Conservation (phyloP, 2,329 filamentous ascomycete genomes). For the Aspergillus bombycis region DNA sequence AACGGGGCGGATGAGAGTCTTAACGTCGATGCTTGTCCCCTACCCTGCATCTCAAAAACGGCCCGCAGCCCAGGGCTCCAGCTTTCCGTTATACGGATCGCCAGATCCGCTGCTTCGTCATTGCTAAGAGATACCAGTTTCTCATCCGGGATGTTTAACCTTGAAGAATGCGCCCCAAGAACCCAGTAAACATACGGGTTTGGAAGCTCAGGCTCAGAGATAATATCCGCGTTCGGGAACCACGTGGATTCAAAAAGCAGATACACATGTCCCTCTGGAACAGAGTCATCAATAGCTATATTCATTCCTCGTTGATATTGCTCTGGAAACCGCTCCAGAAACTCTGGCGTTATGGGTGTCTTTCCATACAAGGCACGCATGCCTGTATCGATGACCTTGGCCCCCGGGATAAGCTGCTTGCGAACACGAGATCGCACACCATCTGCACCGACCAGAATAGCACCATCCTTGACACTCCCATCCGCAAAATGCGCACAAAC, state of each 20-base stretch:
- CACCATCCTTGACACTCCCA: conserved; percentile 33
- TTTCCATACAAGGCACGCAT: conserved; percentile 39
- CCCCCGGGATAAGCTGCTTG: conserved; percentile 41
- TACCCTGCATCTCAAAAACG: not conserved
- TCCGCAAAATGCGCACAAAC: conserved; percentile 35
- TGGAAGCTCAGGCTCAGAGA: not conserved
- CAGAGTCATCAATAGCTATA: not conserved
- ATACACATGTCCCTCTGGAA: not conserved
- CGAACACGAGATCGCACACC: conserved; percentile 42
- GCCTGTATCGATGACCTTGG: conserved; percentile 41
- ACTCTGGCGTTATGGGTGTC: not conserved
- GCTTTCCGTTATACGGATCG: not conserved
- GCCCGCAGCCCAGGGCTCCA: not conserved
- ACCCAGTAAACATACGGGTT: not conserved
- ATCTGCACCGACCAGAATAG: conserved; percentile 45
- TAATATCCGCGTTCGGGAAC: not conserved
- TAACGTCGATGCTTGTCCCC: not conserved
- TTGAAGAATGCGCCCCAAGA: not conserved
- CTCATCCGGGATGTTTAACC: not conserved
- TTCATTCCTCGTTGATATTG: not conserved
- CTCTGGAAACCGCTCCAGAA: not conserved
- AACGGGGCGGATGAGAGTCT: not conserved
- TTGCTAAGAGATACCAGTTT: not conserved
- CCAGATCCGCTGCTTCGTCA: not conserved
- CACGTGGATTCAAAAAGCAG: not conserved